phyloP scores from a whole-genome alignment of 257 asterid species.

The Solanum dulcamara region DNA sequence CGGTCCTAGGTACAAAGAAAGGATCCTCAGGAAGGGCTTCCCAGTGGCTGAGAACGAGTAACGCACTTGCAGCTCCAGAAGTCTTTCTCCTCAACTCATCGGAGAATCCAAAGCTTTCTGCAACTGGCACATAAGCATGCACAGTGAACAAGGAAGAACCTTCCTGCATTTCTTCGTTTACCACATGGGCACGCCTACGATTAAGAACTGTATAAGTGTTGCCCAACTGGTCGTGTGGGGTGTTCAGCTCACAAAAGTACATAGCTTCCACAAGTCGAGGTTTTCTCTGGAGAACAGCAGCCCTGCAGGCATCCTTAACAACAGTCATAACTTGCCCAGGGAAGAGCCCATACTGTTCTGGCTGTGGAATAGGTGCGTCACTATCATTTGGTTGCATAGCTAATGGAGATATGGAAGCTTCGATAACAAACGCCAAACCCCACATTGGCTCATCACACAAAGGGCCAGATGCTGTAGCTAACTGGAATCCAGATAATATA shows the following conservation, averaged over 20 bases:
- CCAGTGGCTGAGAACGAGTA: conserved; percentile 88
- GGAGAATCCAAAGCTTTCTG: conserved; percentile 88
- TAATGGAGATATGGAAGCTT: conserved; percentile 44
- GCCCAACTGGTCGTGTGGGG: conserved; percentile 78
- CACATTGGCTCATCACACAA: conserved; percentile 95
- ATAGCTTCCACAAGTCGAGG: conserved; percentile 76
- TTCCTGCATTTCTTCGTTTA: conserved; percentile 97
- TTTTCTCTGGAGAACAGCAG: conserved; percentile 66
- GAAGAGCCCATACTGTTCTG: conserved; percentile 61
- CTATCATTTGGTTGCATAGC: conserved; percentile 26
- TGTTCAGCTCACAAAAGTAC: conserved; percentile 82
- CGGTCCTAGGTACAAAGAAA: conserved; percentile 76
- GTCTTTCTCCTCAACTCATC: conserved; percentile 92
- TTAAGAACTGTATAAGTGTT: conserved; percentile 79
- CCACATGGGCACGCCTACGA: conserved; percentile 67
- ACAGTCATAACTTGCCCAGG: conserved; percentile 84
- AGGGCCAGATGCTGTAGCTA: conserved; percentile 90
- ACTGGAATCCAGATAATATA: conserved; percentile 81
- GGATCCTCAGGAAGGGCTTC: conserved; percentile 69
- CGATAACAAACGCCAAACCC: conserved; percentile 73
- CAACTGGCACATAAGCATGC: conserved; percentile 80
- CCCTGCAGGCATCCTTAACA: conserved; percentile 83
- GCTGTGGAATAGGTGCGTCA: conserved; percentile 31
- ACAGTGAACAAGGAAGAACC: conserved; percentile 80
- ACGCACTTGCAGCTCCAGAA: conserved; percentile 74